phyloP scores from a whole-genome alignment of 495 filamentous ascomycete species.

The Hypoxylon crocopeplum region DNA sequence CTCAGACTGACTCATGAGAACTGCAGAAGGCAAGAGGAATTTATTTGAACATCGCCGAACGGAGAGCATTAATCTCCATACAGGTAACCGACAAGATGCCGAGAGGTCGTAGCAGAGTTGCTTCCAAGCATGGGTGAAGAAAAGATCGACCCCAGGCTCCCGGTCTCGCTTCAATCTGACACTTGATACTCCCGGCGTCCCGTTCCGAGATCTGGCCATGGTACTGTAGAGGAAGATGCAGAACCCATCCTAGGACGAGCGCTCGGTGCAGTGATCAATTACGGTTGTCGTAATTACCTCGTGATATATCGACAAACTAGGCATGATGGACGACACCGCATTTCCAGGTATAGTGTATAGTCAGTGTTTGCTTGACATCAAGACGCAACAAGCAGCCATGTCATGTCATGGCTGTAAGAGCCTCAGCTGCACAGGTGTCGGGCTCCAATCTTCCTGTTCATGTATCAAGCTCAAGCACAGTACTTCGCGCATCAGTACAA shows the following conservation, averaged over 20 bases:
- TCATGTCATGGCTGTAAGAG: slow-evolving; percentile 27
- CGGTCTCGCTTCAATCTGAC: slow-evolving; percentile 40
- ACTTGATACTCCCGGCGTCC: slow-evolving; percentile 37
- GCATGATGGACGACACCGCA: slow-evolving; percentile 14
- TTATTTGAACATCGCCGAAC: slow-evolving; percentile 23
- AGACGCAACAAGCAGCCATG: slow-evolving; percentile 29
- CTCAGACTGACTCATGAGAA: slow-evolving; percentile 9
- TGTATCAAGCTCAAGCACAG: slow-evolving; percentile 24
- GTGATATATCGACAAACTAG: slow-evolving; percentile 31
- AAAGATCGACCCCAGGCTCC: slow-evolving; percentile 45
- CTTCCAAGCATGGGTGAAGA: slow-evolving; percentile 32
- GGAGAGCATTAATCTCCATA: slow-evolving; percentile 11
- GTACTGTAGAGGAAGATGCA: slow-evolving; percentile 26
- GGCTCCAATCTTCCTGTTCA: slow-evolving; percentile 34
- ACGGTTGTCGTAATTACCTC: slow-evolving; percentile 26
- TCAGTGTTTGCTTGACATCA: slow-evolving; percentile 29
- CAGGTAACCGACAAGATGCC: slow-evolving; percentile 24
- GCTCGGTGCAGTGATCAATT: slow-evolving; percentile 14
- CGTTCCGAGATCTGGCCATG: slow-evolving; percentile 40
- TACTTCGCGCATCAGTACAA: slow-evolving; percentile 19
- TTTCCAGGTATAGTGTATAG: slow-evolving; percentile 18
- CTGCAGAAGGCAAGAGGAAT: slow-evolving; percentile 7
- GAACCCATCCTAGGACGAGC: slow-evolving; percentile 11
- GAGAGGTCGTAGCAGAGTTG: slow-evolving; percentile 32
- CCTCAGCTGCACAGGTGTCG: slow-evolving; percentile 30